phyloP scores from a whole-genome alignment of 495 filamentous ascomycete genomes.

The Lophium mytilinum region DNA sequence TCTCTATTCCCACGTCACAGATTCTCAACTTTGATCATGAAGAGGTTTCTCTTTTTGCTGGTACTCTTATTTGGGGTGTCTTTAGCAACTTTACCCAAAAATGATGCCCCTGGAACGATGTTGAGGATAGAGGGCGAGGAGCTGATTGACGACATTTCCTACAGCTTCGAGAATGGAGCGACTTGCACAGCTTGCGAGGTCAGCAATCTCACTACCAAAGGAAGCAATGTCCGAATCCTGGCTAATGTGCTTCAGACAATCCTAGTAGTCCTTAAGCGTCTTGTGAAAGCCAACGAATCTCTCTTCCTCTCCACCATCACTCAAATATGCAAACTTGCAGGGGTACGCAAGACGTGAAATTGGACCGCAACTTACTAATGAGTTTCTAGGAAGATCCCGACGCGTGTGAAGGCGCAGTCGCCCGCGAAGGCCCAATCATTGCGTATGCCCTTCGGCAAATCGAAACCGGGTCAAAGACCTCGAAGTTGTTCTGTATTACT shows the following conservation, averaged over 20 bases:
- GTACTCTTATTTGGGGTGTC: no score
- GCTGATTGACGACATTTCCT: no score
- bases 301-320: slow-evolving; percentile 38
- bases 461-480: slow-evolving; percentile 39
- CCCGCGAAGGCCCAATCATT: slow-evolving; percentile 43
- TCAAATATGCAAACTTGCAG: slow-evolving; percentile 39
- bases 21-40: no score
- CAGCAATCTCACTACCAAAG: slow-evolving; percentile 2
- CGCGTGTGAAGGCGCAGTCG: slow-evolving; percentile 34
- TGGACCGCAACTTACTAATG: background rate
- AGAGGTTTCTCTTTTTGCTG: no score
- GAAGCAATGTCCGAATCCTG: background rate
- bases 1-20: no score
- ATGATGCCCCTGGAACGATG: no score
- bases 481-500: slow-evolving; percentile 42
- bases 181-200: slow-evolving; percentile 44
- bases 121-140: no score
- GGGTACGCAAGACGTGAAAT: slow-evolving; percentile 25
- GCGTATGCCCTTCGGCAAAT: slow-evolving; percentile 41
- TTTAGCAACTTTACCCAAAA: no score
- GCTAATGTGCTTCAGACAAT: background rate
- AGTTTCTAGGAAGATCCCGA: slow-evolving; percentile 36
- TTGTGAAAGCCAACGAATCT: slow-evolving; percentile 38
- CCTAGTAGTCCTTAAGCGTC: slow-evolving; percentile 37
- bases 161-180: slow-evolving; percentile 33